These are phyloP conservation scores for Ramaria rubella DNA, from an alignment of 768 basidiomycete genomes.

Conservation along the genomic window DNA sequence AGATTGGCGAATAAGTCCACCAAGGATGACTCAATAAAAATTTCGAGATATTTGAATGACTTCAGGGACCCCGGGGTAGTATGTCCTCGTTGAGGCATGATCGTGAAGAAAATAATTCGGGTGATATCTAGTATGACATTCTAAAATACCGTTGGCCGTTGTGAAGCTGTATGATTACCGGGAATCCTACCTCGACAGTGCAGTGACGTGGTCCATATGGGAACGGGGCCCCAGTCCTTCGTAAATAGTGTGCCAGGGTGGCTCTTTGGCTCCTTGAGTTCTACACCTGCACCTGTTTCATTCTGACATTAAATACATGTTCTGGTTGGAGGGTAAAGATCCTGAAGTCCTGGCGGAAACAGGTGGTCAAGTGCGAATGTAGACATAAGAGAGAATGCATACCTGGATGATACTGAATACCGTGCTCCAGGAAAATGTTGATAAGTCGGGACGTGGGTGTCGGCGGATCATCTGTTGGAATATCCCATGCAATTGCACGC, in stretches of 20 bases:
- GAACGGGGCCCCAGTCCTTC: conserved; percentile 20
- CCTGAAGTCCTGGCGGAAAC: background rate
- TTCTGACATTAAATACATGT: background rate
- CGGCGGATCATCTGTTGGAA: background rate
- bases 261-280: conserved; percentile 11
- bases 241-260: conserved; percentile 19
- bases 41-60: background rate
- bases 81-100: background rate
- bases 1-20: background rate
- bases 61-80: background rate
- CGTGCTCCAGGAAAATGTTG: background rate
- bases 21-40: background rate
- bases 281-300: background rate
- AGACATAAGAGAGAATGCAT: too few relatives aligned
- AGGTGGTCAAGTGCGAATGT: too few relatives aligned
- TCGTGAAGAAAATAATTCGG: background rate
- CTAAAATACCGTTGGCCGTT: background rate
- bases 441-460: background rate
- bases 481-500: background rate
- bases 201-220: conserved; percentile 18
- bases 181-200: conserved; percentile 24
- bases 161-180: background rate
- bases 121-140: background rate
- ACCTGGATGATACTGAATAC: too few relatives aligned
- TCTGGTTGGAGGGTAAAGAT: background rate